Evolutionary conservation across 192 early-diverging fungal species (phyloP).

Genomic region (Backusella tarrabulga): DNA sequence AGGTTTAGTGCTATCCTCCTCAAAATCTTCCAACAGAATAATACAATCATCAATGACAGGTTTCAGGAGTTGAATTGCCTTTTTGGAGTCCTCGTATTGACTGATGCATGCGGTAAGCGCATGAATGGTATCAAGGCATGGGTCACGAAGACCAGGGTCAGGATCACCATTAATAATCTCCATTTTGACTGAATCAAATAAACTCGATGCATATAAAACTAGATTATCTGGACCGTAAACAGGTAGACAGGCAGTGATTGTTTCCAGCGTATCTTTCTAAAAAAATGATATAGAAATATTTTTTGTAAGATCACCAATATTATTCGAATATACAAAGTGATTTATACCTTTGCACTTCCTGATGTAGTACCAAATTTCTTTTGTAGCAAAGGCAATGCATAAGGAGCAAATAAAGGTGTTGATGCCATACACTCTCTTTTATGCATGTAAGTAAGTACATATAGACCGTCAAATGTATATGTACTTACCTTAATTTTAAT

Average conservation of each 20-base stretch:
- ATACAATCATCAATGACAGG: constrained; percentile 54
- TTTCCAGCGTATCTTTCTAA: constrained; percentile 88
- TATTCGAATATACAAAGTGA: too few species aligned
- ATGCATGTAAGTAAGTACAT: background rate
- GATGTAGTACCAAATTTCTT: constrained; percentile 88
- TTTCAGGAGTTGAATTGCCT: constrained; percentile 31
- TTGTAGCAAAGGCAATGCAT: constrained; percentile 83
- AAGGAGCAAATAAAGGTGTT: constrained; percentile 74
- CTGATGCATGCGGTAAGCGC: constrained; percentile 52
- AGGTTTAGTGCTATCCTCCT: constrained; percentile 65
- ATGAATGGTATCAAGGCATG: constrained; percentile 62
- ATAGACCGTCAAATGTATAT: background rate
- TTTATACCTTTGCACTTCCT: constrained; percentile 77
- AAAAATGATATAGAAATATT: background rate
- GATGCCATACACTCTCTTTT: constrained; percentile 71
- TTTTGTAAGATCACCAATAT: background rate
- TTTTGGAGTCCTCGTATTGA: constrained; percentile 30
- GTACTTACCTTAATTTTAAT: constrained; percentile 56
- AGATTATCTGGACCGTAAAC: constrained; percentile 73
- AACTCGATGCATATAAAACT: constrained; percentile 59
- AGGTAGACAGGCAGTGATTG: constrained; percentile 72
- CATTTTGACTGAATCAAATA: constrained; percentile 74
- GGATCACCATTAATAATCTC: constrained; percentile 52
- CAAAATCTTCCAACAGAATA: constrained; percentile 57
- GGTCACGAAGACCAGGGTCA: constrained; percentile 64